Conservation (phyloP, 495 filamentous ascomycete species). For the Peziza echinospora region DNA sequence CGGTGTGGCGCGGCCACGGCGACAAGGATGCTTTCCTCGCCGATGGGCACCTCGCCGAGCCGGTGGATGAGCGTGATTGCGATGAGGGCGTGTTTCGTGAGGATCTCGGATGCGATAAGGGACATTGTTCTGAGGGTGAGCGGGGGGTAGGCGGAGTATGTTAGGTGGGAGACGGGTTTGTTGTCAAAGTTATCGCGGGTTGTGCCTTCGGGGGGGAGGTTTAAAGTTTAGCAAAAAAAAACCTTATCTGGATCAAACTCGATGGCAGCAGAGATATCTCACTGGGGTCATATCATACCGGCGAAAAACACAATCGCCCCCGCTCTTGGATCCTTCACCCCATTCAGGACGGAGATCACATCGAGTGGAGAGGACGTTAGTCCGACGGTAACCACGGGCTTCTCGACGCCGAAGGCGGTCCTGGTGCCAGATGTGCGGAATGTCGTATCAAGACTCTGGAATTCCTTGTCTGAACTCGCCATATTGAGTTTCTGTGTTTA, state of each 20-base stretch:
- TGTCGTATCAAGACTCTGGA: too few species aligned
- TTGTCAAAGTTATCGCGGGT: slow-evolving; percentile 64
- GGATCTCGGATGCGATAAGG: slow-evolving; percentile 39
- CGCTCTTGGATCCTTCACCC: slow-evolving; percentile 55
- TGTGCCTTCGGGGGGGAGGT: slow-evolving; percentile 55
- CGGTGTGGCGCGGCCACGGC: slow-evolving; percentile 71
- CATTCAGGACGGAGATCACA: slow-evolving; percentile 34
- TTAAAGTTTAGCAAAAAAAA: too few species aligned
- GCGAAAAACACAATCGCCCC: slow-evolving; percentile 81
- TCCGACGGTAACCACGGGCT: not conserved
- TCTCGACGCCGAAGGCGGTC: not conserved
- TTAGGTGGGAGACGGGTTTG: slow-evolving; percentile 52
- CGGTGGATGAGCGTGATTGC: slow-evolving; percentile 66
- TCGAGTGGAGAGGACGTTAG: slow-evolving; percentile 45
- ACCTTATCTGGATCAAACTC: too few species aligned
- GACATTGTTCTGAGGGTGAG: slow-evolving; percentile 57
- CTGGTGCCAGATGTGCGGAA: not conserved
- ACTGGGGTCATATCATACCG: slow-evolving; percentile 25
- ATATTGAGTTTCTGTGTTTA: too few species aligned
- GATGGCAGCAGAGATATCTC: too few species aligned
- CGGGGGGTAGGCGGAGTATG: slow-evolving; percentile 62
- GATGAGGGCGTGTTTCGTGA: slow-evolving; percentile 36
- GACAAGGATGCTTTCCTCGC: slow-evolving; percentile 81
- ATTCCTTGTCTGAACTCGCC: too few species aligned
- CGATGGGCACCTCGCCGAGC: slow-evolving; percentile 66